Percentiles rank a stretch among this genome's conserved stretches.
phyloP scores from a whole-genome alignment of 1,139 yeast genomes.

The Yamadazyma blattariae region DNA sequence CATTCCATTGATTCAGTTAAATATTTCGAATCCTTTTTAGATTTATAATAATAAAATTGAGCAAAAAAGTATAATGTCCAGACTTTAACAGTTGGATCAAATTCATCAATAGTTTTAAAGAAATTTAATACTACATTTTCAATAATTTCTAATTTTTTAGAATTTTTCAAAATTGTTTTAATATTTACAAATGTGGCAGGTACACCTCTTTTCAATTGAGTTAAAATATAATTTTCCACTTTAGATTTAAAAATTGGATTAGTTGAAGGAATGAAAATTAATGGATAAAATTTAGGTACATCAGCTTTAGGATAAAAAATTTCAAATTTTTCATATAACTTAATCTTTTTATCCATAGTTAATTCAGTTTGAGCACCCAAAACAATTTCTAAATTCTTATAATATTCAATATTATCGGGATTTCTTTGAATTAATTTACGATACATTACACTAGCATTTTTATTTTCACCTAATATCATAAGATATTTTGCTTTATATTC shows the following conservation, averaged over 20 bases:
- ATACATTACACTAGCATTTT: slow-evolving; percentile 69
- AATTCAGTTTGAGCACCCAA: slow-evolving; percentile 38
- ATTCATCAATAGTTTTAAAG: slow-evolving; percentile 26
- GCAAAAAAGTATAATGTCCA: slow-evolving; percentile 85
- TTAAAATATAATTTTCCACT: slow-evolving; percentile 51
- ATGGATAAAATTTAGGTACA: slow-evolving; percentile 74
- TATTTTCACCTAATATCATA: slow-evolving; percentile 32
- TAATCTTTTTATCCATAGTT: slow-evolving; percentile 39
- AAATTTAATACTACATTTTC: slow-evolving; percentile 55
- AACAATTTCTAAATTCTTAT: slow-evolving; percentile 61
- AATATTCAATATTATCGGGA: slow-evolving; percentile 75
- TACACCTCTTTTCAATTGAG: slow-evolving; percentile 73
- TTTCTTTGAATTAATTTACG: slow-evolving; percentile 76
- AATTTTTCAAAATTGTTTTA: slow-evolving; percentile 68
- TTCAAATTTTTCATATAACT: slow-evolving; percentile 61
- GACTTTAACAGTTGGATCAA: slow-evolving; percentile 52
- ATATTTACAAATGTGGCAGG: slow-evolving; percentile 89
- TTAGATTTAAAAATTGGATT: slow-evolving; percentile 40
- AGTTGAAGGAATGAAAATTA: slow-evolving; percentile 65
- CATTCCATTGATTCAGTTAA: slow-evolving; percentile 50
- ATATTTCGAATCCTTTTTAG: slow-evolving; percentile 32
- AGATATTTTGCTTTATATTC: slow-evolving; percentile 69
- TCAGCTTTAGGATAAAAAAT: slow-evolving; percentile 81
- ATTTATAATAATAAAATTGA: slow-evolving; percentile 62
- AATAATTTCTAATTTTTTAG: slow-evolving; percentile 46